Conservation (phyloP, 2,329 filamentous ascomycete species). For the Colletotrichum cereale region DNA sequence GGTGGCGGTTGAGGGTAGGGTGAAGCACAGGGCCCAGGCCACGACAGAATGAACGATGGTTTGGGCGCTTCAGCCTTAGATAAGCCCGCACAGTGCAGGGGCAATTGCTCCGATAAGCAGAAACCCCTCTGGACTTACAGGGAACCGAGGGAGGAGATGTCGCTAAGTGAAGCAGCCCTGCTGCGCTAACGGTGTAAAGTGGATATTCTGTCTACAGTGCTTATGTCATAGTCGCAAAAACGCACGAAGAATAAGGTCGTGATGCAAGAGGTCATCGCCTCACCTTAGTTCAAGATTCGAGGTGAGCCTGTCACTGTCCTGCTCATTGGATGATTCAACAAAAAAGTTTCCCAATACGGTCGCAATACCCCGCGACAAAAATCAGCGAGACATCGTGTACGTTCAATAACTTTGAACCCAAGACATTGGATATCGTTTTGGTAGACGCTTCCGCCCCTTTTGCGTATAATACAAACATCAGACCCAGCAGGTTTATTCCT, state of each 20-base stretch:
- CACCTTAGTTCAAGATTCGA: background rate
- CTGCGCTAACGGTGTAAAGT: background rate
- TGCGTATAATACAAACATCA: conserved; percentile 31
- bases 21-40: background rate
- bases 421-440: conserved; percentile 38
- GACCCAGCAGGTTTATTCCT: conserved; percentile 45
- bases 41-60: background rate
- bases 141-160: conserved; percentile 1
- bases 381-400: background rate
- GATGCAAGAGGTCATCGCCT: background rate
- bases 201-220: conserved; percentile 5
- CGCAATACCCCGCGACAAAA: background rate
- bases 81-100: conserved; percentile 37
- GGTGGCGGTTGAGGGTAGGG: conserved; percentile 28
- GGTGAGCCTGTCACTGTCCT: background rate
- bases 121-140: conserved; percentile 25
- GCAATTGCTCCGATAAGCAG: conserved; percentile 32
- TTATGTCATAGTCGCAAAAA: conserved; percentile 31
- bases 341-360: background rate
- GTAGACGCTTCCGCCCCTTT: conserved; percentile 27
- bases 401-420: background rate
- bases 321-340: background rate
- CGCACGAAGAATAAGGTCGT: background rate
- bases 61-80: conserved; percentile 30
- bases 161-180: conserved; percentile 22